A percentile compares a stretch with the other conserved stretches of the same genome.
phyloP scores from a whole-genome alignment of 73 alveolate species.

The Stentor roeselii region DNA sequence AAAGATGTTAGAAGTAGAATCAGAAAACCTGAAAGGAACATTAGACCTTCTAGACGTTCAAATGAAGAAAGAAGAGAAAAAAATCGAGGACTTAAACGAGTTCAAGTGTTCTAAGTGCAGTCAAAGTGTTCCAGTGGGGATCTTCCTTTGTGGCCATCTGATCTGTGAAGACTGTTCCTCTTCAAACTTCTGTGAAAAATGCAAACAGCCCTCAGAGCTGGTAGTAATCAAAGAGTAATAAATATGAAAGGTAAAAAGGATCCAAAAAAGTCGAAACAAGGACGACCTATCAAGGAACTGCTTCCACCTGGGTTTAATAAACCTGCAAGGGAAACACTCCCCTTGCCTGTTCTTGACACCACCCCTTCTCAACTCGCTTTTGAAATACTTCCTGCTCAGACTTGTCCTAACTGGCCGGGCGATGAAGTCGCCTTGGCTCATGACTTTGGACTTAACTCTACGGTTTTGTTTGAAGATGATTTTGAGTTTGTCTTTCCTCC shows the following conservation, averaged over 20 bases:
- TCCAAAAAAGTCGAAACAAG: constrained; percentile 25
- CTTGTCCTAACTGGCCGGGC: constrained; percentile 80
- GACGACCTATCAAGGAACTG: constrained; percentile 57
- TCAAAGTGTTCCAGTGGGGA: too few relatives aligned
- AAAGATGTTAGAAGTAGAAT: too few relatives aligned
- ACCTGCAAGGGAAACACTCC: constrained; percentile 65
- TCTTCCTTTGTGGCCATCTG: too few relatives aligned
- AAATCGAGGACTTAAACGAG: too few relatives aligned
- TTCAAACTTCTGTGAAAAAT: too few relatives aligned
- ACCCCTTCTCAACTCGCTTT: constrained; percentile 32
- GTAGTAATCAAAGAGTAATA: too few relatives aligned
- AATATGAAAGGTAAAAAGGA: constrained; percentile 22
- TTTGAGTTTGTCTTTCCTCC: constrained; percentile 55
- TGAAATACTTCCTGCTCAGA: constrained; percentile 24
- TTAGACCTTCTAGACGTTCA: too few relatives aligned
- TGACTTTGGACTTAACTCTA: constrained; percentile 50
- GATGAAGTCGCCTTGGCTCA: constrained; percentile 67
- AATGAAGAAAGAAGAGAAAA: too few relatives aligned
- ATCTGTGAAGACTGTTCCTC: too few relatives aligned
- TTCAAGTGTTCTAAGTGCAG: too few relatives aligned
- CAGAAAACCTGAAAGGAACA: too few relatives aligned
- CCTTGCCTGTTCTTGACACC: constrained; percentile 52
- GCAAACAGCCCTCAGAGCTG: too few relatives aligned
- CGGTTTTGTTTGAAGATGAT: constrained; percentile 39
- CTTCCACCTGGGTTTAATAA: constrained; percentile 64